Evolutionary conservation across 768 basidiomycete species (phyloP).

Genomic region (Exidia glandulosa): DNA sequence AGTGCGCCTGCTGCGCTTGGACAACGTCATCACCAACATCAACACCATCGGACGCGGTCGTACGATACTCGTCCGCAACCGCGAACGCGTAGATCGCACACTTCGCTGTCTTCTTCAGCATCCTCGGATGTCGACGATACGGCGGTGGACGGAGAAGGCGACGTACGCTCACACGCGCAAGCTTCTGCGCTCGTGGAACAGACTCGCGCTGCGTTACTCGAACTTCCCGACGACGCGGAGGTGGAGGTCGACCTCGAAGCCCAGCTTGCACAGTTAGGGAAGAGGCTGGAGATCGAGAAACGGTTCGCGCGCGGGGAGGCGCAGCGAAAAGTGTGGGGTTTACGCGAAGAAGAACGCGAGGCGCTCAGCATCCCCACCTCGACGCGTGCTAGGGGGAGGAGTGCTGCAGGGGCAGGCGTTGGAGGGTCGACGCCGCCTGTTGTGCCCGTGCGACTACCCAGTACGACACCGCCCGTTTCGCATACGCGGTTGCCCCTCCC

Average conservation of each 20-base stretch:
- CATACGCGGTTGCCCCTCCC: too few species aligned
- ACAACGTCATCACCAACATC: neutral
- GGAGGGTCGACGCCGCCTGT: neutral
- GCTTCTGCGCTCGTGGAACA: conserved; percentile 73
- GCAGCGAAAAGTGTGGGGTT: conserved; percentile 11
- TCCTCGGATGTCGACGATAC: neutral
- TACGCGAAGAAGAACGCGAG: conserved; percentile 11
- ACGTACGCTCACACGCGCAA: conserved; percentile 56
- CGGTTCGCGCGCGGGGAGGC: conserved; percentile 48
- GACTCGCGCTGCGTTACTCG: conserved; percentile 60
- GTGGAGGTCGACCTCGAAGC: conserved; percentile 49
- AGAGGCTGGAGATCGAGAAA: conserved; percentile 72
- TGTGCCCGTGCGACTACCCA: neutral
- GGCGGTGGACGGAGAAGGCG: conserved; percentile 29
- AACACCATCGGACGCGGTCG: neutral
- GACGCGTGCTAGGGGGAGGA: neutral
- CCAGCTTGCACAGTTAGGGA: conserved; percentile 80
- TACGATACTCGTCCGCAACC: neutral
- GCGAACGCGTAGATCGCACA: neutral
- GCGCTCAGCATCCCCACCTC: neutral
- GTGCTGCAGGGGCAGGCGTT: neutral
- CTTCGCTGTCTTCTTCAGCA: neutral
- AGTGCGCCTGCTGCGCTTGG: too few species aligned
- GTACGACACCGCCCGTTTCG: too few species aligned
- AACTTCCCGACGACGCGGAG: conserved; percentile 37